These are phyloP conservation scores for Globisporangium emineosum DNA, from an alignment of 352 stramenopile genomes.

Conservation along the genomic window DNA sequence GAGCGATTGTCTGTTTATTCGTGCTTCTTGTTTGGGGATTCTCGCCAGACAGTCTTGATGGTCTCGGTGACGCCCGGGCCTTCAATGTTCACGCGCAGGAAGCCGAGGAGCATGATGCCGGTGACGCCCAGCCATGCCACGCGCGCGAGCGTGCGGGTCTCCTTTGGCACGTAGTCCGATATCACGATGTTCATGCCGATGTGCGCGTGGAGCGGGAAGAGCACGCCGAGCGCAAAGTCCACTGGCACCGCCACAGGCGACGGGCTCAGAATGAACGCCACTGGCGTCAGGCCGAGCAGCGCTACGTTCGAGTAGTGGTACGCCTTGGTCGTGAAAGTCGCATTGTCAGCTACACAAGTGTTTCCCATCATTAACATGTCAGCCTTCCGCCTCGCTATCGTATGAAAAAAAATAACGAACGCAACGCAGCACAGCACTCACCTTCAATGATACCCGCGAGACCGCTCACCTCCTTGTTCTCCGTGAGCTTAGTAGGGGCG, in stretches of 20 bases:
- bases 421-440: slow-evolving; percentile 20
- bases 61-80: slow-evolving; percentile 84
- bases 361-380: neutral
- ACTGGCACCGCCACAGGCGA: slow-evolving; percentile 68
- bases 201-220: slow-evolving; percentile 89
- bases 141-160: slow-evolving; percentile 47
- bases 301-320: slow-evolving; percentile 57
- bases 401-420: neutral
- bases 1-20: slow-evolving; percentile 14
- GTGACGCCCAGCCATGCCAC: slow-evolving; percentile 71
- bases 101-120: slow-evolving; percentile 74
- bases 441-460: slow-evolving; percentile 69
- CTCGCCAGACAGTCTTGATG: slow-evolving; percentile 84
- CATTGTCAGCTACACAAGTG: slow-evolving; percentile 60
- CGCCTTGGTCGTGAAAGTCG: slow-evolving; percentile 56
- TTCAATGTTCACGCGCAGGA: slow-evolving; percentile 83
- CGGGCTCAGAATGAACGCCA: slow-evolving; percentile 77
- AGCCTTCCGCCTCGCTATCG: neutral
- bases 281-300: slow-evolving; percentile 55
- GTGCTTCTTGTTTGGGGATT: slow-evolving; percentile 66
- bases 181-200: slow-evolving; percentile 94
- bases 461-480: slow-evolving; percentile 76
- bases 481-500: slow-evolving; percentile 60
- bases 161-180: slow-evolving; percentile 93
- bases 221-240: slow-evolving; percentile 74